Evolutionary conservation across 2,329 filamentous ascomycete species (phyloP).

Genomic region (Mycocentrospora acerina): DNA sequence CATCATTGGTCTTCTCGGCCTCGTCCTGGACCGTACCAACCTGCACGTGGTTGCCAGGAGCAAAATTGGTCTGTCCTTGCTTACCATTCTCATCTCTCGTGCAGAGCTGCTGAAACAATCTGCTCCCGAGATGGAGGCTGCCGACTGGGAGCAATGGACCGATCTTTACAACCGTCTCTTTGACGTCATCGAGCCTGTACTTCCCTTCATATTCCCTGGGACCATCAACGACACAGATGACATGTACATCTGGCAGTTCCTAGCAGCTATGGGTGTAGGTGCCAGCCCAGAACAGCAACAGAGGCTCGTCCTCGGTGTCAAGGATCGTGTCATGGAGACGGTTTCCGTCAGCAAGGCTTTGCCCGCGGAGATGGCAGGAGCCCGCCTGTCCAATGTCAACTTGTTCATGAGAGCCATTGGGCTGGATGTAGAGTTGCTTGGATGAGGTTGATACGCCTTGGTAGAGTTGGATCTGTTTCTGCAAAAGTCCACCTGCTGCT

Average conservation of each 20-base stretch:
- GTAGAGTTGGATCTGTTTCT: conserved; percentile 1
- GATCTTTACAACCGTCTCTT: conserved; percentile 84
- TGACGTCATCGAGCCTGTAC: conserved; percentile 77
- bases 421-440: conserved; percentile 84
- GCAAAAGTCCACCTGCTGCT: conserved; percentile 1
- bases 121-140: conserved; percentile 63
- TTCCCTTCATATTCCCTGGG: conserved; percentile 85
- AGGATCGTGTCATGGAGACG: conserved; percentile 97
- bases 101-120: conserved; percentile 91
- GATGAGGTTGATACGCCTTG: conserved; percentile 43
- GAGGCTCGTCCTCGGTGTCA: conserved; percentile 88
- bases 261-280: conserved; percentile 91
- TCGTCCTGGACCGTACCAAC: conserved; percentile 80
- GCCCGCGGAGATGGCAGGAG: conserved; percentile 79
- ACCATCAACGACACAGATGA: conserved; percentile 90
- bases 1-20: conserved; percentile 82
- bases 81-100: conserved; percentile 92
- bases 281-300: conserved; percentile 95
- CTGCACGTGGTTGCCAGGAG: conserved; percentile 83
- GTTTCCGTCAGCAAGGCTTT: conserved; percentile 86
- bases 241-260: conserved; percentile 96
- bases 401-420: conserved; percentile 98
- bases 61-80: conserved; percentile 81
- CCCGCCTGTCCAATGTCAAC: conserved; percentile 89
- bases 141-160: conserved; percentile 76